Base-by-base conservation (phyloP, 2,329 filamentous ascomycete species). In the Epichloe gansuensis region DNA sequence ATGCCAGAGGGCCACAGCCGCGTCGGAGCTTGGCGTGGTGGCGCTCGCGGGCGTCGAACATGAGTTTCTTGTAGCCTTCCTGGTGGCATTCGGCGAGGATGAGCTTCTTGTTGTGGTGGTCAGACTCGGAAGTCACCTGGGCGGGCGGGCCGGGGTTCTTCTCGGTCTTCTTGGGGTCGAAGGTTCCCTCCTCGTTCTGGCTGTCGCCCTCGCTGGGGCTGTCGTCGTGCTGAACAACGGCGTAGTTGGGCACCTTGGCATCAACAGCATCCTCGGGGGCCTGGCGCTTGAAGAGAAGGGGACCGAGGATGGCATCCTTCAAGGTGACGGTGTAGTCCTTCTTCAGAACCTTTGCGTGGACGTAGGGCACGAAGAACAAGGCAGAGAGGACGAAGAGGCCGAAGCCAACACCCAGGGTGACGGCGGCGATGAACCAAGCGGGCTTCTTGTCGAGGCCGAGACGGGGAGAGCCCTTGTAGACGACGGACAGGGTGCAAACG, bases 391-490 rank as follows among this genome's bases (percentile, higher is more conserved):
- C 5, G 47, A 68, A 72, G 36, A 89, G 68, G 53, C 79, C 84
- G 46, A 67, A 71, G 55, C 84, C 84, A 38, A 73, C 74, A 41
- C 84, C 83, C 54, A 88, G 61, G 17, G 81, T 82, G 55, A 88
- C 83, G 13, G 76, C 69, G 11, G 75, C 82, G 55, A 89, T 78
- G 62, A 79, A 89, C 76, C 77, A 82, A 8, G 67, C 66, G 2
- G 85, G 82, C 73, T 83, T 85, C 68, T 83, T 78, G 70, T 70
- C 73, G 31, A 87, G 71, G 23, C 76, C 75, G 34, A 87, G 75
- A 54, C 73, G 81, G 25, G 85, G 84, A 9, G 85, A 87, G 35
- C 85, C 85, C 75, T 89, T 89, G 77, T 87, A 89, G 59, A 89
- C 85, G 60, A 90, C 81, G 43, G 83, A 87, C 5, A 90, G 74